Evolutionary conservation across 192 early-diverging fungal species (phyloP), one percentile per base, ranked within the genome.

Genomic region (Coemansia sp.): DNA sequence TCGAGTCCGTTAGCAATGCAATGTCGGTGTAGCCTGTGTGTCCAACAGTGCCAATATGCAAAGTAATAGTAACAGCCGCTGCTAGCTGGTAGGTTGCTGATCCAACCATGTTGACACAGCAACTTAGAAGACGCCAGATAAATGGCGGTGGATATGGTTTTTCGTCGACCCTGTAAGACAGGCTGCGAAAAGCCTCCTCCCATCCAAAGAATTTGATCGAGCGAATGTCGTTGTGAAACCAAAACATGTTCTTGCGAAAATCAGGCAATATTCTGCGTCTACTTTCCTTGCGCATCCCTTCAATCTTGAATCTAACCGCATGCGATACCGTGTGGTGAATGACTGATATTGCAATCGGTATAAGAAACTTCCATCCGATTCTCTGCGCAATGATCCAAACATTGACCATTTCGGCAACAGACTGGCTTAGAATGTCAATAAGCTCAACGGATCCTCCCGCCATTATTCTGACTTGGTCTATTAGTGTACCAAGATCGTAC

Each of bases 171-270:
- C 49, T 13, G 16, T 5, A 11, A 6, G 15, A 52, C 5, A 54
- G 55, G 26, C 32, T 57, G 41, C 36, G 68, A 19, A 73, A 72
- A 13, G 64, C 80, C 1, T 77, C 54, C 55, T 85, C 84, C 86
- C 86, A 90, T 13, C 85, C 86, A 59, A 88, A 90, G 54, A 86
- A 86, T 68, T 90, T 91, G 68, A 91, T 86, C 13, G 85, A 78
- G 19, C 84, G 83, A 22, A 89, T 86, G 7, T 86, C 77, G n/a
- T 78, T 68, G 9, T 90, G 37, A 41, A 74, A 18, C 4, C 11
- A 9, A 15, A 42, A 47, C 41, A 66, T 66, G 15, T 59, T n/a
- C 2, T 63, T 22, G 11, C 47, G 59, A 18, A 69, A 63, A 9
- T 42, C 21, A 1, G 69, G 70, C 18, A 18, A 55, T 16, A 7